Base-by-base conservation (phyloP, 2,329 filamentous ascomycete genomes). In the Calycina herbarum region DNA sequence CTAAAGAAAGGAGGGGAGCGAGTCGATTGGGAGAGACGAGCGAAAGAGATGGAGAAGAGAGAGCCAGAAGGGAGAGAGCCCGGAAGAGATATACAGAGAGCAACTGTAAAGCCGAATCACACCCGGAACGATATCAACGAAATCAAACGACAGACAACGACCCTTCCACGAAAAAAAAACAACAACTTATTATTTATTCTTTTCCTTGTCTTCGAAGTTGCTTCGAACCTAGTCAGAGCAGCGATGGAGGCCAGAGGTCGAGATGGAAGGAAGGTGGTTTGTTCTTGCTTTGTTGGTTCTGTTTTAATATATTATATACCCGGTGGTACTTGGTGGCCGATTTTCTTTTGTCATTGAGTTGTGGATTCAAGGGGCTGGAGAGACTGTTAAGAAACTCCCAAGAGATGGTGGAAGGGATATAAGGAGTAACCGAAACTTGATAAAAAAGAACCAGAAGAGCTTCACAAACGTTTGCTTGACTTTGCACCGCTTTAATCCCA, bases 111-210 rank as follows among this genome's bases (percentile, higher is more conserved):
- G 0, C 45, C 4, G 10, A 6, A 24, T n/a, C 11, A 27, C 17
- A 4, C 42, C 29, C 8, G 33, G n/a, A 33, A 45, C 20, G 45
- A 51, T 51, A 51, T 24, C 45, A 51, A 51, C 20, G 45, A 51
- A 38, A 51, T 24, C 45, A 24, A 51, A 27, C 45, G 45, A 24
- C 45, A 51, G 45, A 51, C 45, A 51, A 51, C 45, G 35, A 51
- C n/a, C 45, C 45, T 27, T 51, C 45, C 45, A 51, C 45, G 45
- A 51, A 51, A 24, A 51, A n/a, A 4, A 45, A 45, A 42, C 40
- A 45, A 45, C 35, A 38, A 45, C 42, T 45, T 20, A 45, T 20
- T 51, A 20, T 20, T 51, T 24, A 51, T 51, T 51, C n/a, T 51
- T 10, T 51, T 24, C 17, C 45, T 51, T 51, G 17, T 10, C 45